Evolutionary conservation across 140 eudicot species (phyloP), one percentile per base, ranked within the genome.

Genomic region (Cichorium intybus): DNA sequence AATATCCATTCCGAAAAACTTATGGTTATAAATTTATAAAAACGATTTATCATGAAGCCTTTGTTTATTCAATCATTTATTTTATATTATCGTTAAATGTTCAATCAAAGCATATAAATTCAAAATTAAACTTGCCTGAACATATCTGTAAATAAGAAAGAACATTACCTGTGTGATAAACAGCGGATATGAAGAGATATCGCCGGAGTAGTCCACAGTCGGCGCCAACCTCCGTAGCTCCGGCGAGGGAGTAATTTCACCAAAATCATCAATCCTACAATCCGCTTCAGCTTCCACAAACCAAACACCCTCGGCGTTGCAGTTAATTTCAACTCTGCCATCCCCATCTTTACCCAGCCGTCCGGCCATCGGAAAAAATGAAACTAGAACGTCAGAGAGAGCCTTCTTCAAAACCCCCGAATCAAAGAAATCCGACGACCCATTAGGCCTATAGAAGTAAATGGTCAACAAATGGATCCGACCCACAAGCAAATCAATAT

Each of bases 311-410:
- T 70, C 69, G 4, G 67, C 75, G n/a, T 77, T 77, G 26, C 81
- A 81, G 20, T 64, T 37, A 16, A 77, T 60, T 60, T 59, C 81
- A 17, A 81, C 24, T 8, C 87, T 74, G 18, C 83, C 86, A 33
- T 64, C 52, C 8, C 52, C 68, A 4, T 66, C 75, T 33, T 48
- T 43, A 15, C 60, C 68, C 43, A 81, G 3, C 10, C 87, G 62
- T 0, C 87, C 86, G 9, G 86, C 82, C 72, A 81, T 63, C 4
- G 86, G 86, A 51, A 43, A 81, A 46, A 81, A 81, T 7, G 75
- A 47, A 10, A 77, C 83, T 0, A 81, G 67, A 10, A 73, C 73
- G 20, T 69, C 68, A 34, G 81, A 69, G 10, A 76, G 33, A 17
- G 85, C 56, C 45, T 76, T 15, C 12, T 80, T 76, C 2, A 80